These are phyloP conservation scores for Cladosporium sp. DNA, from an alignment of 2,329 filamentous ascomycete genomes.

Conservation along the genomic window DNA sequence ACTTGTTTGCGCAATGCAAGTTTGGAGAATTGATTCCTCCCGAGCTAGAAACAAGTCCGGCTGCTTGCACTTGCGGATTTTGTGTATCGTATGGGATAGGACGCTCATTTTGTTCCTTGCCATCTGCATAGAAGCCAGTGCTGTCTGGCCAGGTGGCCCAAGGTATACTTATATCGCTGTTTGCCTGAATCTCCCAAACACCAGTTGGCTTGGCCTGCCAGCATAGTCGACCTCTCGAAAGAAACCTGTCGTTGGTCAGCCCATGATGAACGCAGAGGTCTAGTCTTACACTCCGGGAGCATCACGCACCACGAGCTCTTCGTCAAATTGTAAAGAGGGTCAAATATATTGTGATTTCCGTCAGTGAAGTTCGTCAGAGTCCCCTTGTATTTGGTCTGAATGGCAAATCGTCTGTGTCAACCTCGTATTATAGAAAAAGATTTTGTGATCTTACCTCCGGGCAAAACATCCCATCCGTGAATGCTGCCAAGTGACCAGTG, in stretches of 20 bases:
- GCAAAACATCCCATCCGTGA: neutral
- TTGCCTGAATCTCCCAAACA: neutral
- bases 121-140: neutral
- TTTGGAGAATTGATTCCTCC: neutral
- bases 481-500: neutral
- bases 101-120: neutral
- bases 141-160: neutral
- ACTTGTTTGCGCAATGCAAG: neutral
- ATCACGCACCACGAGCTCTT: neutral
- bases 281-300: neutral
- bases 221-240: neutral
- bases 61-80: neutral
- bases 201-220: neutral
- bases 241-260: neutral
- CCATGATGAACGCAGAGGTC: too few relatives aligned
- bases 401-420: neutral
- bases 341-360: neutral
- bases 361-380: neutral
- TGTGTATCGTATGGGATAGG: neutral
- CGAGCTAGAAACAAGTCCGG: neutral
- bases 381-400: neutral
- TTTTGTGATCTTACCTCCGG: neutral
- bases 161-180: neutral
- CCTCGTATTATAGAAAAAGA: neutral
- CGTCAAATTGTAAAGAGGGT: neutral